Conservation (phyloP, 2,329 filamentous ascomycete genomes). For the Phialophora verrucosa region DNA sequence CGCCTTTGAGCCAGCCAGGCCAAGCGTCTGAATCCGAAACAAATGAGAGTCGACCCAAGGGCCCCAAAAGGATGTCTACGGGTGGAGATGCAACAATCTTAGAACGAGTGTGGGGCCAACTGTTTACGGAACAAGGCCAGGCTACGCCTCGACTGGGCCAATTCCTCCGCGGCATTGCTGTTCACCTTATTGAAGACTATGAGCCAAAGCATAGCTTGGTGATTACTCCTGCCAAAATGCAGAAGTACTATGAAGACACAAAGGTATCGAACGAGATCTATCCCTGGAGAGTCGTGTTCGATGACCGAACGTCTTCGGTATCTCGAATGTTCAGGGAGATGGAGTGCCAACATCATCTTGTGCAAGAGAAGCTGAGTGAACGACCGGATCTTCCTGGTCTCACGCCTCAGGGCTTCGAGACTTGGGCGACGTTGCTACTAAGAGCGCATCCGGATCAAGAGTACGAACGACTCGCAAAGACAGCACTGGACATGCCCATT, state of each 20-base stretch:
- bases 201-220: slow-evolving; percentile 71
- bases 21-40: slow-evolving; percentile 44
- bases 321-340: slow-evolving; percentile 64
- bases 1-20: slow-evolving; percentile 46
- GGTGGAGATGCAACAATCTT: slow-evolving; percentile 61
- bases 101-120: slow-evolving; percentile 75
- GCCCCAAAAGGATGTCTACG: slow-evolving; percentile 48
- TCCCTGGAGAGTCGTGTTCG: slow-evolving; percentile 70
- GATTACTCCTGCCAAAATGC: slow-evolving; percentile 76
- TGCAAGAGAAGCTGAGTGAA: slow-evolving; percentile 60
- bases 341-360: slow-evolving; percentile 66
- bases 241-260: slow-evolving; percentile 72
- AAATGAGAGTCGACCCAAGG: slow-evolving; percentile 41
- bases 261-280: slow-evolving; percentile 69
- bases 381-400: slow-evolving; percentile 67
- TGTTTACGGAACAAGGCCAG: slow-evolving; percentile 72
- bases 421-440: slow-evolving; percentile 75
- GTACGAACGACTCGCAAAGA: slow-evolving; percentile 69
- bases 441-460: slow-evolving; percentile 78
- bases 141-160: slow-evolving; percentile 72
- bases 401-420: slow-evolving; percentile 70
- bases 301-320: slow-evolving; percentile 59
- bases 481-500: slow-evolving; percentile 74
- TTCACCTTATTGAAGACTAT: slow-evolving; percentile 74
- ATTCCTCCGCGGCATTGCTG: slow-evolving; percentile 74